These are phyloP conservation scores for Leishmania arabica DNA, from an alignment of 208 protist species.

Conservation along the genomic window DNA sequence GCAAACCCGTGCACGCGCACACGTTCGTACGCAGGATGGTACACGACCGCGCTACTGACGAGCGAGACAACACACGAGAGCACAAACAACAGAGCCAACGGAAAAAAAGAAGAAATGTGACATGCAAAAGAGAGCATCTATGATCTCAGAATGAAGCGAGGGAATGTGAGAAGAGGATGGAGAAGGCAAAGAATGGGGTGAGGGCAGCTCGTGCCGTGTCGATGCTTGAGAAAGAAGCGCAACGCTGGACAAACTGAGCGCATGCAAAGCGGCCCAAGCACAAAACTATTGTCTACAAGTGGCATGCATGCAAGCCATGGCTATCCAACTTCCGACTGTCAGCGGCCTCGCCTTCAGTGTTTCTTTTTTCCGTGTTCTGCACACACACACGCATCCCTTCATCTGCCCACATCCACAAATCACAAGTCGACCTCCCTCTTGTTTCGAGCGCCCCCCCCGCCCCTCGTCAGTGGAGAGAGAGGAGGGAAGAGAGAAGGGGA, in stretches of 20 bases:
- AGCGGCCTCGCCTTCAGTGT: not conserved
- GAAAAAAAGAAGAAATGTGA: not conserved
- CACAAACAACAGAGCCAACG: not conserved
- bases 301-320: not conserved
- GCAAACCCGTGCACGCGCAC: not conserved
- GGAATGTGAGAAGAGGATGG: not conserved
- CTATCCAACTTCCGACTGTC: not conserved
- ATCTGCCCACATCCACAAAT: not conserved
- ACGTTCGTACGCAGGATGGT: not conserved
- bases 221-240: not conserved
- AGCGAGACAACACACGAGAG: not conserved
- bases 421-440: not conserved
- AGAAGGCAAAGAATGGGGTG: not conserved
- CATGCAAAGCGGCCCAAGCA: not conserved
- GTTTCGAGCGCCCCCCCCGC: not conserved
- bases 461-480: not conserved
- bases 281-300: not conserved
- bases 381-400: not conserved
- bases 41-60: not conserved
- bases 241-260: not conserved
- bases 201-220: not conserved
- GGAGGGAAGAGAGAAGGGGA: not conserved
- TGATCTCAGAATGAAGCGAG: not conserved
- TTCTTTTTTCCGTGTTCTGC: too few relatives aligned
- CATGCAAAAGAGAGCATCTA: conserved; percentile 9